Conservation (phyloP, 2,329 filamentous ascomycete species). For the Claviceps sp. region DNA sequence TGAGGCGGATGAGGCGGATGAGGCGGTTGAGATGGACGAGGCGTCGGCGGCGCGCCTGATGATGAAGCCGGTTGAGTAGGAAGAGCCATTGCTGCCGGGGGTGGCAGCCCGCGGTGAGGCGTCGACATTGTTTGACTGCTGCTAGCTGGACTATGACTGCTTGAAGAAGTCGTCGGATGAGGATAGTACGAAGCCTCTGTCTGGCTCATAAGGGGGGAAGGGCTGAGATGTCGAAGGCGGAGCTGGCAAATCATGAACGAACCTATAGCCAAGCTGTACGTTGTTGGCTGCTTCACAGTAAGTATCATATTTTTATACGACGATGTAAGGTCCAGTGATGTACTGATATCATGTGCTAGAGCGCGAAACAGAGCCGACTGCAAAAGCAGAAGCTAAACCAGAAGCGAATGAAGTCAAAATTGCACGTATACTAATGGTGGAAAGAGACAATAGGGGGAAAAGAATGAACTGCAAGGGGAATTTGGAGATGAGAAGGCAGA, state of each 20-base stretch:
- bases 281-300: slow-evolving; percentile 46
- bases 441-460: background rate
- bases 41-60: slow-evolving; percentile 13
- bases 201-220: slow-evolving; percentile 38
- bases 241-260: slow-evolving; percentile 49
- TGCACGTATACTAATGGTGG: background rate
- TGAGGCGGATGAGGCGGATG: slow-evolving; percentile 6
- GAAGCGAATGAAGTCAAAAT: background rate
- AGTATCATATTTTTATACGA: slow-evolving; percentile 37
- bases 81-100: slow-evolving; percentile 51
- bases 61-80: slow-evolving; percentile 30
- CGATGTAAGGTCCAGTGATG: slow-evolving; percentile 11
- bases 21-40: too few relatives aligned
- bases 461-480: background rate
- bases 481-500: background rate
- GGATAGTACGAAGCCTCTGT: slow-evolving; percentile 32
- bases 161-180: slow-evolving; percentile 24
- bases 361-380: background rate
- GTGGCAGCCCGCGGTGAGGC: slow-evolving; percentile 56
- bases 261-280: slow-evolving; percentile 47
- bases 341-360: slow-evolving; percentile 15
- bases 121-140: slow-evolving; percentile 47
- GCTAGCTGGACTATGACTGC: slow-evolving; percentile 32
- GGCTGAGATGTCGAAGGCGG: slow-evolving; percentile 41
- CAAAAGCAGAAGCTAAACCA: background rate